These are phyloP conservation scores for Dactylellina leptospora DNA, from an alignment of 2,329 filamentous ascomycete genomes.

Conservation along the genomic window DNA sequence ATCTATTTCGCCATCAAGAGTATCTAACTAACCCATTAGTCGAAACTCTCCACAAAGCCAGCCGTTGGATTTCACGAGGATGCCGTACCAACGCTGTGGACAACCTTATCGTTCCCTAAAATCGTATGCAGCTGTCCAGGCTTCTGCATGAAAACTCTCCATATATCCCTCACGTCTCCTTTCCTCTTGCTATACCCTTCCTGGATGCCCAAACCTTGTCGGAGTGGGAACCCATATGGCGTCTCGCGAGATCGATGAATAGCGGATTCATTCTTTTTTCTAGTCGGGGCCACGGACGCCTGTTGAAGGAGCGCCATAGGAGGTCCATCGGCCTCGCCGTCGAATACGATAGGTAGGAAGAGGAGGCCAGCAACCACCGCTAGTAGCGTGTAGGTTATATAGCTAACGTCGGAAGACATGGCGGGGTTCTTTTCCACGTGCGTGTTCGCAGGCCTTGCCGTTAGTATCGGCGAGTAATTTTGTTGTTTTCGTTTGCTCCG, in stretches of 20 bases:
- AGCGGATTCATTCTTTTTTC: slow-evolving; percentile 84
- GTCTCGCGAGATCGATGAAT: slow-evolving; percentile 83
- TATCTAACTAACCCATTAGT: slow-evolving; percentile 64
- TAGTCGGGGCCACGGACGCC: slow-evolving; percentile 77
- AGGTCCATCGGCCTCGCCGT: slow-evolving; percentile 86
- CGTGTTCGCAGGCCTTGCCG: slow-evolving; percentile 6
- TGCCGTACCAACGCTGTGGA: slow-evolving; percentile 47
- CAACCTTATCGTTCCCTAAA: slow-evolving; percentile 74
- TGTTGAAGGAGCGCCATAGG: slow-evolving; percentile 89
- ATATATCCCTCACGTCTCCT: slow-evolving; percentile 90
- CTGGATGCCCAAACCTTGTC: slow-evolving; percentile 68
- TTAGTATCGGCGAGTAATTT: neutral
- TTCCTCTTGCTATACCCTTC: slow-evolving; percentile 67
- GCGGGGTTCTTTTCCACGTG: slow-evolving; percentile 13
- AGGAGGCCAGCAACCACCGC: slow-evolving; percentile 72
- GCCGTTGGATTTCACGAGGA: too few species aligned
- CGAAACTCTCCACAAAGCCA: too few species aligned
- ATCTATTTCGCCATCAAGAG: slow-evolving; percentile 85
- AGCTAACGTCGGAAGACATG: slow-evolving; percentile 48
- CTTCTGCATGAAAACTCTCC: slow-evolving; percentile 74
- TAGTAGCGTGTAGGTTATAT: slow-evolving; percentile 71
- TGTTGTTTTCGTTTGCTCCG: neutral
- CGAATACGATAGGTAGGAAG: slow-evolving; percentile 73
- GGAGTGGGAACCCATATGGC: slow-evolving; percentile 84
- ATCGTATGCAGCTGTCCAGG: slow-evolving; percentile 57